Conservation (phyloP, 2,329 filamentous ascomycete genomes). For the Sporothrix brasiliensis region DNA sequence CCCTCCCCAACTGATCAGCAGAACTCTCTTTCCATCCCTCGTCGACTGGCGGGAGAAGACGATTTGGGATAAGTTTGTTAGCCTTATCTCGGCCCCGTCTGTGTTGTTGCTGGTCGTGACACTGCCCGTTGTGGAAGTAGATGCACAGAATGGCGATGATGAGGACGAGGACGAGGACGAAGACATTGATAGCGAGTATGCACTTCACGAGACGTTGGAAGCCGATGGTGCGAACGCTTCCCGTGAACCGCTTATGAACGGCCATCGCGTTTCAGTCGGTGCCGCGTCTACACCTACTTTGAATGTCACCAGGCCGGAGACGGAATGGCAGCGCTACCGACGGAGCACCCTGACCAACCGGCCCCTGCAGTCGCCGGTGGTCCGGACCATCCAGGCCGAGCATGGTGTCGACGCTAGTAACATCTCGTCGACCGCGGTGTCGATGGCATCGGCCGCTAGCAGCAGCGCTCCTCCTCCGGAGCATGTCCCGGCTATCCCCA, state of each 20-base stretch:
- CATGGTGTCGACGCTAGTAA: neutral
- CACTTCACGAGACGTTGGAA: neutral
- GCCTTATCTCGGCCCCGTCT: conserved; percentile 81
- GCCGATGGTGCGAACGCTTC: neutral
- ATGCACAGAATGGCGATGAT: conserved; percentile 54
- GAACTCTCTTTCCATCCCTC: conserved; percentile 84
- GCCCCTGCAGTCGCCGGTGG: conserved; percentile 7
- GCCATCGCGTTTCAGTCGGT: neutral
- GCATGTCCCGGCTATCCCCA: conserved; percentile 23
- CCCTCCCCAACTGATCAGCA: conserved; percentile 71
- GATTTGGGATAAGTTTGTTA: conserved; percentile 82
- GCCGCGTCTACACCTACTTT: neutral
- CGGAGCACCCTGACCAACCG: conserved; percentile 46
- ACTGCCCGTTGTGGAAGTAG: conserved; percentile 82
- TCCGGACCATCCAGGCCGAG: neutral
- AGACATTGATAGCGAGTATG: conserved; percentile 28
- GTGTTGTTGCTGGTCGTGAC: conserved; percentile 90
- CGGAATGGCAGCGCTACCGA: conserved; percentile 64
- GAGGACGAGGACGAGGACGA: conserved; percentile 47
- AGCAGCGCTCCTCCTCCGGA: neutral
- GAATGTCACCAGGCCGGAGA: conserved; percentile 47
- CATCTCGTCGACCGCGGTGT: conserved; percentile 30
- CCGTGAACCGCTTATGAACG: conserved; percentile 10
- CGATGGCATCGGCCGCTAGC: conserved; percentile 15
- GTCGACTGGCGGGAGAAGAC: conserved; percentile 79